Evolutionary conservation across 768 basidiomycete species (phyloP), one percentile per base, ranked within the genome.

Genomic region (Rhodotorula diobovata): DNA sequence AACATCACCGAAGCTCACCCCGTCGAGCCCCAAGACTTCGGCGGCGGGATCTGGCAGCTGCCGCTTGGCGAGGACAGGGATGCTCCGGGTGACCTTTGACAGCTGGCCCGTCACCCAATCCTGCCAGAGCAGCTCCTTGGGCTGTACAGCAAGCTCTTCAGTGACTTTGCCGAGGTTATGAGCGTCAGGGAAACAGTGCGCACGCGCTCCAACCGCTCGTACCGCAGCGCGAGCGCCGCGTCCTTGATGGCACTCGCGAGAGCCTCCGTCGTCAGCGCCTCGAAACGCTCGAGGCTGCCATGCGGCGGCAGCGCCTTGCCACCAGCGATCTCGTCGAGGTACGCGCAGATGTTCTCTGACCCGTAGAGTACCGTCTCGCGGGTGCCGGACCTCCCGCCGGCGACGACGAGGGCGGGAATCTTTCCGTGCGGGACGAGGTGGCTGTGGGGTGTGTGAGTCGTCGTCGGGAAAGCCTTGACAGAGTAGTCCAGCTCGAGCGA

Each of bases 401-500:
- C 1, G 58, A 70, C 43, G 20, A 53, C 35, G 51, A 70, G 64
- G 12, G 61, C 62, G 32, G 69, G 69, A n/a, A 70, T 66, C 61
- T 70, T 70, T 35, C 69, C 69, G 59, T 61, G 53, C 12, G 69
- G 69, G 7, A 61, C 64, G 9, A 65, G 54, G 53, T 66, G 43
- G 16, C 43, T 41, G 54, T 66, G 69, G 20, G 51, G 7, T 20
- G 64, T 70, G 2, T 34, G 45, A 4, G 46, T 30, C 5, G 21
- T 21, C 10, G 64, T 65, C 63, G 69, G 69, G 28, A 61, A 64
- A 0, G 63, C 54, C 45, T 55, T 66, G 28, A 70, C 63, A 1
- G 63, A 66, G 39, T 70, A 70, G 53, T 70, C 69, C 20, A 70
- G 51, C 25, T 25, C 35, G 51, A 70, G n/a, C n/a, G 39, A n/a